phyloP scores from a whole-genome alignment of 176 grass and related monocot species.

The Aegilops sharonensis region DNA sequence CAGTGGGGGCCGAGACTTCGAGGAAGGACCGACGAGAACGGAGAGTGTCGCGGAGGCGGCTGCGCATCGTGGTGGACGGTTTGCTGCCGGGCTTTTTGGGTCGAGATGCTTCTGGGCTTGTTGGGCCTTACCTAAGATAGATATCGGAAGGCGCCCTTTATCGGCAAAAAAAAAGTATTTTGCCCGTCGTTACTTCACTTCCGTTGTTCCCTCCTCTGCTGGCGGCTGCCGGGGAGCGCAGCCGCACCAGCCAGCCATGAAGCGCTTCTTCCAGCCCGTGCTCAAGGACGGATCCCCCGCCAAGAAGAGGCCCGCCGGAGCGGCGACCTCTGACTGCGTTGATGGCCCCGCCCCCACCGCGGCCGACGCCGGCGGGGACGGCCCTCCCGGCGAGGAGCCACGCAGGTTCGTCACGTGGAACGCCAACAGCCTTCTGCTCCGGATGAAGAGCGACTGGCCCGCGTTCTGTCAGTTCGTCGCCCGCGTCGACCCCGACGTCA shows the following conservation, averaged over 20 bases:
- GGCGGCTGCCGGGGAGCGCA: neutral
- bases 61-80: no score
- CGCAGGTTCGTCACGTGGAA: conserved; percentile 87
- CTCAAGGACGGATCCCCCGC: conserved; percentile 72
- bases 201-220: neutral
- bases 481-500: conserved; percentile 71
- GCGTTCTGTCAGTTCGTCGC: conserved; percentile 67
- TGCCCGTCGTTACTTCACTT: neutral
- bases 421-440: conserved; percentile 90
- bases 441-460: conserved; percentile 89
- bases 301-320: conserved; percentile 52
- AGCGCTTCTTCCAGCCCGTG: conserved; percentile 95
- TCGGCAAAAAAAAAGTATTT: no score
- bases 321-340: conserved; percentile 17
- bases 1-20: no score
- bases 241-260: conserved; percentile 41
- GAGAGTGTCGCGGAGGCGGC: no score
- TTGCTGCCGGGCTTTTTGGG: neutral
- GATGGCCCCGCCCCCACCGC: neutral
- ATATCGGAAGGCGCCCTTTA: no score
- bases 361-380: conserved; percentile 11
- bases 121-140: no score
- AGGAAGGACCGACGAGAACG: no score
- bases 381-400: conserved; percentile 41
- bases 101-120: neutral